Evolutionary conservation across 805 yeast genomes (phyloP).

Genomic region (Candida coquimbonensis): DNA sequence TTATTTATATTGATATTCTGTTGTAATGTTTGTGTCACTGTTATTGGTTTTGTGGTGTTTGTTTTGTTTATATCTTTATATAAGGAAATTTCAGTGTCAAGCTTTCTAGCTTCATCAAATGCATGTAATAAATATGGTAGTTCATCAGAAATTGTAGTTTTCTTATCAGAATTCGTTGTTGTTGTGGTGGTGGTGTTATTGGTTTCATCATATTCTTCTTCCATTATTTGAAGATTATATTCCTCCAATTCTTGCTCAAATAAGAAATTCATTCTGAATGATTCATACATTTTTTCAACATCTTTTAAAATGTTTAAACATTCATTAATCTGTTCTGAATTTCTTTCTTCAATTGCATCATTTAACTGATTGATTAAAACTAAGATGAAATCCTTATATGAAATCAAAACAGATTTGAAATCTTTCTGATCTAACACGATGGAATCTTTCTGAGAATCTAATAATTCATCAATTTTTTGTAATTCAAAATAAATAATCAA

Average conservation of each 20-base stretch:
- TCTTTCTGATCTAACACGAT: constrained; percentile 21
- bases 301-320: constrained; percentile 62
- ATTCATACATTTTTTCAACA: constrained; percentile 68
- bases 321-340: constrained; percentile 54
- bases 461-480: constrained; percentile 31
- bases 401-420: constrained; percentile 36
- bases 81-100: constrained; percentile 42
- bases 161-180: constrained; percentile 27
- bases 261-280: constrained; percentile 34
- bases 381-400: constrained; percentile 55
- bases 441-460: constrained; percentile 16
- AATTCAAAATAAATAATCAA: constrained; percentile 59
- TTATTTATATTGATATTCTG: constrained; percentile 2
- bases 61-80: background rate
- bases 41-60: background rate
- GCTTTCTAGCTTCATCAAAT: constrained; percentile 52
- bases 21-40: background rate
- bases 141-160: constrained; percentile 54
- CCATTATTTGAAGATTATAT: constrained; percentile 8
- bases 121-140: constrained; percentile 62
- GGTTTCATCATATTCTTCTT: constrained; percentile 4
- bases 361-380: constrained; percentile 53
- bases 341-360: constrained; percentile 43
- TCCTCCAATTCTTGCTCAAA: constrained; percentile 25
- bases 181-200: constrained; percentile 1